Conservation (phyloP, 805 yeast species). For the Middelhovenomyces tepae region DNA sequence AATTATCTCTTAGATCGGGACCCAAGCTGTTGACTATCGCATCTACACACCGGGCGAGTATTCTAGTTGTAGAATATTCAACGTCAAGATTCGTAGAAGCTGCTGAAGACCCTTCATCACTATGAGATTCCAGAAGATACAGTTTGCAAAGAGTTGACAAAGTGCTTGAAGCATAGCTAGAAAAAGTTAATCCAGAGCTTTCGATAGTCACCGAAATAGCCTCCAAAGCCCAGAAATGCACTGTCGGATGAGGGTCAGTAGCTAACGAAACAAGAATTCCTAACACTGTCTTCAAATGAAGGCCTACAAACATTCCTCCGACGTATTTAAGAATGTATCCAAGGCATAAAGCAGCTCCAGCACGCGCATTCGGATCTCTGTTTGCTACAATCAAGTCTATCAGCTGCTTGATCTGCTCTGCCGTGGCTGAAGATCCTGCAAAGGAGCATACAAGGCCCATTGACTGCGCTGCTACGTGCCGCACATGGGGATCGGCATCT, state of each 20-base stretch:
- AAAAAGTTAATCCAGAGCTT: constrained; percentile 42
- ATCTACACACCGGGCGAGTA: constrained; percentile 37
- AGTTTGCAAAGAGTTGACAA: constrained; percentile 34
- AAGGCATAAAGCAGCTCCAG: constrained; percentile 43
- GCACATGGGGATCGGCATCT: constrained; percentile 33
- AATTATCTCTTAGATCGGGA: constrained; percentile 37
- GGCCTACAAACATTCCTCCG: constrained; percentile 28
- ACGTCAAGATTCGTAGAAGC: constrained; percentile 43
- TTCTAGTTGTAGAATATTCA: constrained; percentile 37
- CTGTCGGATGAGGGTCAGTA: constrained; percentile 76
- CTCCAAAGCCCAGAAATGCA: constrained; percentile 64
- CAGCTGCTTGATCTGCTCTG: constrained; percentile 42
- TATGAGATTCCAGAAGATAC: constrained; percentile 41
- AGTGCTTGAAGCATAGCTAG: constrained; percentile 35
- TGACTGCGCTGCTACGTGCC: constrained; percentile 45
- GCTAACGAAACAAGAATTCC: constrained; percentile 53
- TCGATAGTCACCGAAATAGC: constrained; percentile 50
- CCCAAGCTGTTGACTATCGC: constrained; percentile 46
- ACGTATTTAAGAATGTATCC: constrained; percentile 38
- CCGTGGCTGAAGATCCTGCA: constrained; percentile 20
- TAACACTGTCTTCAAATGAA: constrained; percentile 38
- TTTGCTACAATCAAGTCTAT: constrained; percentile 59
- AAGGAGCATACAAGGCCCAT: constrained; percentile 42
- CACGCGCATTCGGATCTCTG: constrained; percentile 56
- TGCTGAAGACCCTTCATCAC: constrained; percentile 35